Conservation (phyloP, 768 basidiomycete genomes). For the Roridomyces roridus region DNA sequence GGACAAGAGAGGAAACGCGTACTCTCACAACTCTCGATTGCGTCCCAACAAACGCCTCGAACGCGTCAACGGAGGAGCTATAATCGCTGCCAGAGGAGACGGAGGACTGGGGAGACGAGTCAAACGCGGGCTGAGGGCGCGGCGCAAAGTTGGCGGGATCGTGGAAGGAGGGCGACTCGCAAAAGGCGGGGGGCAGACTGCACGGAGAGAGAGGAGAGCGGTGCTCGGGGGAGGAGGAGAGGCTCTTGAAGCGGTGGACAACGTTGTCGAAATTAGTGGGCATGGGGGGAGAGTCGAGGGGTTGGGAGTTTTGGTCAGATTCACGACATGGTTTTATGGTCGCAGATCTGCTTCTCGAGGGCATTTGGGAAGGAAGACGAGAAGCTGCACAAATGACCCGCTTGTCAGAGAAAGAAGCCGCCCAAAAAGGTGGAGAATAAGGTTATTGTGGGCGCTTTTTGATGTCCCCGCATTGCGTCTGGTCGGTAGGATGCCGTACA, state of each 20-base stretch:
- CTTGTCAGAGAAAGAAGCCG: no score
- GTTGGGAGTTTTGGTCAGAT: no score
- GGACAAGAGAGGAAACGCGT: not conserved
- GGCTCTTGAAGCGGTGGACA: conserved; percentile 12
- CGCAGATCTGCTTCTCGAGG: no score
- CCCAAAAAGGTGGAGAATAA: no score
- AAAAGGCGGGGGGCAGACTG: conserved; percentile 14
- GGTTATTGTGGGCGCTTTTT: no score
- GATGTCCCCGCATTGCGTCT: no score
- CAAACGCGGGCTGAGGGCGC: conserved; percentile 3
- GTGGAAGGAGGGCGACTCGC: conserved; percentile 3
- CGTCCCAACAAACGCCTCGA: conserved; percentile 18
- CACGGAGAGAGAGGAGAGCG: conserved; percentile 10
- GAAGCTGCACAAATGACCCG: no score
- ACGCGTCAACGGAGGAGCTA: conserved; percentile 10
- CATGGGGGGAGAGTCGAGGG: not conserved
- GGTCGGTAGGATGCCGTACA: no score
- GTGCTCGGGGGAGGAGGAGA: conserved; percentile 5
- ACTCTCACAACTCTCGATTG: conserved; percentile 24
- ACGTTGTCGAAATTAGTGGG: conserved; percentile 7
- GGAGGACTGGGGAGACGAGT: conserved; percentile 22
- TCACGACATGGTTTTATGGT: no score
- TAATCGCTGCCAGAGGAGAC: conserved; percentile 22
- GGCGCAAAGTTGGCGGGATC: conserved; percentile 3
- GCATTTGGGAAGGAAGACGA: no score